phyloP scores from a whole-genome alignment of 2,329 filamentous ascomycete genomes.

The Metarhizium rileyi region DNA sequence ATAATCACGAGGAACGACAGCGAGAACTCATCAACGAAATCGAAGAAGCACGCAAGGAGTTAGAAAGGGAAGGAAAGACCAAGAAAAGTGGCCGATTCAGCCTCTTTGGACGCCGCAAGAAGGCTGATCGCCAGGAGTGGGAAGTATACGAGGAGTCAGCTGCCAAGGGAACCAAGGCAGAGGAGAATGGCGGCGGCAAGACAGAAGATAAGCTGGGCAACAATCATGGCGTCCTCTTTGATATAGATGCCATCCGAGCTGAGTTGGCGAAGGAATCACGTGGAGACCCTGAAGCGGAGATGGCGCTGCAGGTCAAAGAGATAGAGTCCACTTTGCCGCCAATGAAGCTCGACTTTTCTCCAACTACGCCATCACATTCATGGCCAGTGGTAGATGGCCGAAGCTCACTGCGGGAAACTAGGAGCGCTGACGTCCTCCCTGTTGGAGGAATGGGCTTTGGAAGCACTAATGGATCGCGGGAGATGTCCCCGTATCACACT shows the following conservation, averaged over 20 bases:
- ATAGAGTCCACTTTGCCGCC: constrained; percentile 81
- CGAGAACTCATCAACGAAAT: constrained; percentile 93
- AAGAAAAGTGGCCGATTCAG: constrained; percentile 46
- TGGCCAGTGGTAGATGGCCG: constrained; percentile 12
- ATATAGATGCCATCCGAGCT: constrained; percentile 86
- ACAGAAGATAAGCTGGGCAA: constrained; percentile 34
- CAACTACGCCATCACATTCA: constrained; percentile 19
- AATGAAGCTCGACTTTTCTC: constrained; percentile 63
- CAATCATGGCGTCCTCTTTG: constrained; percentile 69
- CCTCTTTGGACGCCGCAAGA: constrained; percentile 77
- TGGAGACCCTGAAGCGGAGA: constrained; percentile 39
- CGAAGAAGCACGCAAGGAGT: constrained; percentile 79
- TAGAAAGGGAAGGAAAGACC: constrained; percentile 70
- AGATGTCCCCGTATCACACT: constrained; percentile 17
- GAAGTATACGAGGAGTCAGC: constrained; percentile 76
- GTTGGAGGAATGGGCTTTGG: constrained; percentile 7
- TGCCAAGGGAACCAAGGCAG: constrained; percentile 25
- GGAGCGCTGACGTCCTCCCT: constrained; percentile 33
- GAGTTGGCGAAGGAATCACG: constrained; percentile 61
- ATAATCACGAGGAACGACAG: constrained; percentile 80
- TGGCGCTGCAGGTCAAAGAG: constrained; percentile 58
- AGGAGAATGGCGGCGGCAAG: constrained; percentile 18
- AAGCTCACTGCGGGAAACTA: constrained; percentile 30
- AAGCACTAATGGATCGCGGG: constrained; percentile 5
- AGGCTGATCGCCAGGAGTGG: constrained; percentile 77